Evolutionary conservation across 2,329 filamentous ascomycete genomes (phyloP).

Genomic region (Clonostachys sp.): DNA sequence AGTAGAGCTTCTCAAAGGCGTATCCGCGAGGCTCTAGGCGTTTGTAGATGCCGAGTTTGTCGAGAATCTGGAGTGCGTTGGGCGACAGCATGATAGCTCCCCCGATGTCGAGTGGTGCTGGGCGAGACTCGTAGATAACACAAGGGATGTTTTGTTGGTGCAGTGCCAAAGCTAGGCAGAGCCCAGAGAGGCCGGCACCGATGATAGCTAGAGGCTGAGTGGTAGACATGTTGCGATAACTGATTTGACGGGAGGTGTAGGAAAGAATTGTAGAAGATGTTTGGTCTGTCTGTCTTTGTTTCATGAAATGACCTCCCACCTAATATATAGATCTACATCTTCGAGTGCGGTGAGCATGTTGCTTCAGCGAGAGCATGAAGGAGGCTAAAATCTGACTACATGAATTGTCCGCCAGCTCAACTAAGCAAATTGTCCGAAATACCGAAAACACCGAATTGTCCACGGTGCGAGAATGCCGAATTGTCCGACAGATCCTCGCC

Average conservation of each 20-base stretch:
- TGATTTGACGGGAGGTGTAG: neutral
- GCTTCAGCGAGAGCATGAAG: too few relatives aligned
- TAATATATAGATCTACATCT: too few relatives aligned
- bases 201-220: slow-evolving; percentile 16
- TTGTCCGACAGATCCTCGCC: too few relatives aligned
- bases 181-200: slow-evolving; percentile 36
- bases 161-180: slow-evolving; percentile 49
- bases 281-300: neutral
- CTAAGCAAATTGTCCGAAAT: too few relatives aligned
- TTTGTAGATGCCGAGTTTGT: slow-evolving; percentile 41
- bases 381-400: too few relatives aligned
- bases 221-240: neutral
- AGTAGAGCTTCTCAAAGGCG: slow-evolving; percentile 45
- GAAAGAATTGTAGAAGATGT: neutral
- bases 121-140: slow-evolving; percentile 46
- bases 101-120: slow-evolving; percentile 38
- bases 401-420: too few relatives aligned
- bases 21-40: slow-evolving; percentile 37
- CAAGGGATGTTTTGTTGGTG: slow-evolving; percentile 43
- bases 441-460: too few relatives aligned
- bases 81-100: slow-evolving; percentile 57
- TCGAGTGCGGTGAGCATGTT: too few relatives aligned
- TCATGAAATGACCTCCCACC: too few relatives aligned
- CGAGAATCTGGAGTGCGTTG: slow-evolving; percentile 50
- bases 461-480: too few relatives aligned